Evolutionary conservation across 805 yeast genomes (phyloP).

Genomic region (Osmozyma mogii): DNA sequence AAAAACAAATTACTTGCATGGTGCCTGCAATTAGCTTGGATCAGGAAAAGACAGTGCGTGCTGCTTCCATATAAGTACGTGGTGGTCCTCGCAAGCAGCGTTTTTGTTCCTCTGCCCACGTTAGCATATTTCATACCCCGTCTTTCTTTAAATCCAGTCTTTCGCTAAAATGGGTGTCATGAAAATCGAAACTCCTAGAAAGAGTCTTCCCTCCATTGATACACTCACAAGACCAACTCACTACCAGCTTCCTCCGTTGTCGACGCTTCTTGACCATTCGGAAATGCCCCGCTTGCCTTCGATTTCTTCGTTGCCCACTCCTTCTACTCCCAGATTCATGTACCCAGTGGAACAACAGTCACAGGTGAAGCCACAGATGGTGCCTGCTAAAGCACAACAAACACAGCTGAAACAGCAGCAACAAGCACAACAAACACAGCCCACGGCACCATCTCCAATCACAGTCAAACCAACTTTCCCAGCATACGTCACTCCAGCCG

Average conservation of each 20-base stretch:
- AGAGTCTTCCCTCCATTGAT: conserved; percentile 22
- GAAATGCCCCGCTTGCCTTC: conserved; percentile 19
- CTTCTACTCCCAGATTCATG: conserved; percentile 11
- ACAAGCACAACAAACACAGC: too few species aligned
- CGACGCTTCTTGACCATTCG: conserved; percentile 20
- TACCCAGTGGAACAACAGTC: too few species aligned
- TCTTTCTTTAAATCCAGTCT: neutral
- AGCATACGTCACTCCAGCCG: too few species aligned
- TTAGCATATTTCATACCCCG: neutral
- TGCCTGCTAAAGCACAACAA: too few species aligned
- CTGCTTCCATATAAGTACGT: neutral
- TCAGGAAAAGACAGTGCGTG: conserved; percentile 2
- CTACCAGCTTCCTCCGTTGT: conserved; percentile 34
- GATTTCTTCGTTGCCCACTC: conserved; percentile 17
- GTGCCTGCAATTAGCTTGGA: conserved; percentile 11
- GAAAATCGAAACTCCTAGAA: conserved; percentile 22
- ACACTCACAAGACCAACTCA: conserved; percentile 11
- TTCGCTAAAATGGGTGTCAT: neutral
- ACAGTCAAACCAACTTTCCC: too few species aligned
- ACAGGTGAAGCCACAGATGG: too few species aligned
- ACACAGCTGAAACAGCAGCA: too few species aligned
- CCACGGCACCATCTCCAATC: too few species aligned
- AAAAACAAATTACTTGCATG: conserved; percentile 12
- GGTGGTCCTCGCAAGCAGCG: neutral
- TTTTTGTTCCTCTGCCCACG: too few species aligned